Evolutionary conservation across 257 asterid genomes (phyloP), one percentile per base, ranked within the genome.

Genomic region (Nicotiana tabacum): DNA sequence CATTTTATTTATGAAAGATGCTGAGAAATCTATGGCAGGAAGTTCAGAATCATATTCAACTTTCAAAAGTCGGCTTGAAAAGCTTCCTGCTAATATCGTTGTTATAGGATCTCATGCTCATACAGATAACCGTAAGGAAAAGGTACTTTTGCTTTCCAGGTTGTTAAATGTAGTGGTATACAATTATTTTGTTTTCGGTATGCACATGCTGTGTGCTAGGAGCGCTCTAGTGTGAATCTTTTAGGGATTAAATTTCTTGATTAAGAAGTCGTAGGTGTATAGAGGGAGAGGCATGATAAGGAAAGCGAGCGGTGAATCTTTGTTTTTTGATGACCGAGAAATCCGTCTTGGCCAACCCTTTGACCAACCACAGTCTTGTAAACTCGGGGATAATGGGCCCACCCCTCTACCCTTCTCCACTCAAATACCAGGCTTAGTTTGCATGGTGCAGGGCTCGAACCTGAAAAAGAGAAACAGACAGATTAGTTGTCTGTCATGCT

Each of bases 1-100:
- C 83, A 90, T 96, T 86, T 89, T 96, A 89, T 96, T 93, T 81
- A 88, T 96, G 90, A 96, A 93, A 92, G 98, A 96, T 85, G 93
- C 96, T 53, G 99, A 96, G 87, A 96, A 94, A 88, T 92, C 93
- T 77, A 89, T 95, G 88, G 90, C 91, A 0, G 98, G 97, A 77
- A 92, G 85, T 88, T 85, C 96, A 15, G 99, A 93, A 80, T 90
- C 95, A 12, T 90, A 87, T 83, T 80, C 91, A 72, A 83, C 94
- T 66, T 92, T 94, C 83, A 94, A 90, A 86, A 86, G 78, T 87
- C 93, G 87, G 89, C 92, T 96, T 82, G 98, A 96, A 87, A 93
- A 87, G 90, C 94, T 96, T 83, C 98, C 99, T 29, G 90, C 88
- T 87, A 93, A 94, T 86, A 90, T 93, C 9, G 93, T 96, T 53